phyloP scores from a whole-genome alignment of 148 eudicot species.

The Rhododendron kiyosumense region DNA sequence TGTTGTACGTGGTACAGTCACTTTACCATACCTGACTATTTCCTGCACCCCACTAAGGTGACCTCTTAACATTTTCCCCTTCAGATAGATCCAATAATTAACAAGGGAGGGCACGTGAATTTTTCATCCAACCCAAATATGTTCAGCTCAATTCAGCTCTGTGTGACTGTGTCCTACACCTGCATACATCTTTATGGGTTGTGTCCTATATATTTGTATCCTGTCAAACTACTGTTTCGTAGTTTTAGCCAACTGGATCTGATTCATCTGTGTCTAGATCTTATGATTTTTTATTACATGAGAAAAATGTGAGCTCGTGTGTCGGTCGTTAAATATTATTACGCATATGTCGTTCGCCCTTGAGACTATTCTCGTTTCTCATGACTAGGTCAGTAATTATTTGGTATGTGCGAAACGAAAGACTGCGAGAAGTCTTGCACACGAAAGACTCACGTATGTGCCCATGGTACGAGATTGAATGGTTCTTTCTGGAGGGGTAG shows the following conservation, averaged over 20 bases:
- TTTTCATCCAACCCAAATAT: slow-evolving; percentile 25
- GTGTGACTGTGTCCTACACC: background rate
- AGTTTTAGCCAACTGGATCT: background rate
- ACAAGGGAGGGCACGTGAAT: slow-evolving; percentile 6
- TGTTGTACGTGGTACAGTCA: slow-evolving; percentile 25
- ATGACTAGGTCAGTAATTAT: background rate
- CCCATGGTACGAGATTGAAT: background rate
- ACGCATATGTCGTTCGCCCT: background rate
- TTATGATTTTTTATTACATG: background rate
- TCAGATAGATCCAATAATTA: slow-evolving; percentile 7
- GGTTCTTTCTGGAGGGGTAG: background rate
- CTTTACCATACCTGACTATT: slow-evolving; percentile 18
- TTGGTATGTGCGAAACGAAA: background rate
- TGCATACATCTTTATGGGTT: background rate
- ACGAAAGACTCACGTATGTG: background rate
- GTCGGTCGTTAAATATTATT: too few species aligned
- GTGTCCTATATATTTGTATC: background rate
- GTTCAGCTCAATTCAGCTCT: slow-evolving; percentile 16
- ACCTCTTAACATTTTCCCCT: slow-evolving; percentile 17
- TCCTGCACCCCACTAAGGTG: slow-evolving; percentile 39
- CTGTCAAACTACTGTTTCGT: background rate
- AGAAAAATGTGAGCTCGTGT: too few species aligned
- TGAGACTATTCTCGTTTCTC: background rate
- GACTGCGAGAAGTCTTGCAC: background rate
- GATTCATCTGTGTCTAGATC: background rate